Conservation (phyloP, 2,329 filamentous ascomycete genomes). For the Xylaria sp. region DNA sequence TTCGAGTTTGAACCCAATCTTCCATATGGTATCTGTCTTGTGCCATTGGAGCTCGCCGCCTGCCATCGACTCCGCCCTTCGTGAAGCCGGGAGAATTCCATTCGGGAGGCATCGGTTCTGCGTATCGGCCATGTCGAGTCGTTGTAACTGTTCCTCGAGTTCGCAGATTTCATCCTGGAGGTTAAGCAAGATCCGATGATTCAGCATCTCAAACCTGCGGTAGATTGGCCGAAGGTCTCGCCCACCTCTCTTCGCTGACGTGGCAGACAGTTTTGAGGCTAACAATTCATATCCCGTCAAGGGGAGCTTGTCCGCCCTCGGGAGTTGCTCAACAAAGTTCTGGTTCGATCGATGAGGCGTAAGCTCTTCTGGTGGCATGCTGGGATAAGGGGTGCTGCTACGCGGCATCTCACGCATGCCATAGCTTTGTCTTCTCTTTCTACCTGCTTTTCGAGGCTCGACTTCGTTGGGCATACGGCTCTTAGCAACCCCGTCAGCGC, state of each 20-base stretch:
- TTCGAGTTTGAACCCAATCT: constrained; percentile 59
- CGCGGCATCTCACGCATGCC: constrained; percentile 41
- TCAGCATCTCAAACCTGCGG: constrained; percentile 73
- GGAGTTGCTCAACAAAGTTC: constrained; percentile 34
- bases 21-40: constrained; percentile 55
- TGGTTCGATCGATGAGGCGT: constrained; percentile 33
- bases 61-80: constrained; percentile 50
- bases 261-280: constrained; percentile 47
- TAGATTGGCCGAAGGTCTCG: constrained; percentile 58
- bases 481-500: constrained; percentile 31
- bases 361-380: constrained; percentile 34
- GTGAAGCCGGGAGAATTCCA: constrained; percentile 51
- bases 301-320: constrained; percentile 39
- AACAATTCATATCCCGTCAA: constrained; percentile 59
- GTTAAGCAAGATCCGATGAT: constrained; percentile 75
- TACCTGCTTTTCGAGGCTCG: constrained; percentile 15
- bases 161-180: constrained; percentile 80
- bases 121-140: constrained; percentile 58
- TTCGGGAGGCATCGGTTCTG: constrained; percentile 40
- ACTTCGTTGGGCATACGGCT: constrained; percentile 8
- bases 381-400: constrained; percentile 35
- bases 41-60: constrained; percentile 55
- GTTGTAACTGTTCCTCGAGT: constrained; percentile 70
- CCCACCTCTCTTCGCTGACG: constrained; percentile 24
- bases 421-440: constrained; percentile 31